Evolutionary conservation across 2,329 filamentous ascomycete species (phyloP).

Genomic region (Gnomoniopsis sp.): DNA sequence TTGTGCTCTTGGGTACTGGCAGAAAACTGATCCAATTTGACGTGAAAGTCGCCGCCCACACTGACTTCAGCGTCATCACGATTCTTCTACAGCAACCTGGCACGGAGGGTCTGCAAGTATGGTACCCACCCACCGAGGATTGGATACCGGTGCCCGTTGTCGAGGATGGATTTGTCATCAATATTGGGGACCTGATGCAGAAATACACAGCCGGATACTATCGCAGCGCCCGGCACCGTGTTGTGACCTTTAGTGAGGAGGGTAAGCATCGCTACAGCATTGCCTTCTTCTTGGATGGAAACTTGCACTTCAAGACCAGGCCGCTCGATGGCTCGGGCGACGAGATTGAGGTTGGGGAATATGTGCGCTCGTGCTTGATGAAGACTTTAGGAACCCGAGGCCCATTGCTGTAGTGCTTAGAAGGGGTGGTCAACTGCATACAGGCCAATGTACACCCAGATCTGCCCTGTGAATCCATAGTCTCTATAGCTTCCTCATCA

Average conservation of each 20-base stretch:
- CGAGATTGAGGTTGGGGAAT: background rate
- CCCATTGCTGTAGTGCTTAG: background rate
- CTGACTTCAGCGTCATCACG: conserved; percentile 28
- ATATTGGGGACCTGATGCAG: conserved; percentile 35
- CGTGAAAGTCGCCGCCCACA: conserved; percentile 25
- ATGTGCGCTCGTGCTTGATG: background rate
- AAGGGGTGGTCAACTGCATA: no score
- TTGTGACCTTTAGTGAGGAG: conserved; percentile 23
- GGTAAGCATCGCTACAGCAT: conserved; percentile 25
- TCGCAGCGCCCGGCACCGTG: conserved; percentile 28
- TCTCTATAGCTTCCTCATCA: no score
- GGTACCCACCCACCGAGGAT: conserved; percentile 22
- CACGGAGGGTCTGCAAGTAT: conserved; percentile 28
- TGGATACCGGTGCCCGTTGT: conserved; percentile 30
- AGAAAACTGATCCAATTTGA: no score
- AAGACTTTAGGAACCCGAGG: background rate
- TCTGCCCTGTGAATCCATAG: no score
- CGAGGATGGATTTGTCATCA: conserved; percentile 33
- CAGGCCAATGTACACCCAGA: no score
- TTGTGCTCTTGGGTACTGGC: no score
- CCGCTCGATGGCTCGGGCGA: background rate
- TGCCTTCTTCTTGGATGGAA: conserved; percentile 28
- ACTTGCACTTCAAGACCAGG: background rate
- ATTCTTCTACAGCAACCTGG: conserved; percentile 28
- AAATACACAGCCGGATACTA: conserved; percentile 28